phyloP scores from a whole-genome alignment of 2,329 filamentous ascomycete species.

The Emergomyces pasteurianus region DNA sequence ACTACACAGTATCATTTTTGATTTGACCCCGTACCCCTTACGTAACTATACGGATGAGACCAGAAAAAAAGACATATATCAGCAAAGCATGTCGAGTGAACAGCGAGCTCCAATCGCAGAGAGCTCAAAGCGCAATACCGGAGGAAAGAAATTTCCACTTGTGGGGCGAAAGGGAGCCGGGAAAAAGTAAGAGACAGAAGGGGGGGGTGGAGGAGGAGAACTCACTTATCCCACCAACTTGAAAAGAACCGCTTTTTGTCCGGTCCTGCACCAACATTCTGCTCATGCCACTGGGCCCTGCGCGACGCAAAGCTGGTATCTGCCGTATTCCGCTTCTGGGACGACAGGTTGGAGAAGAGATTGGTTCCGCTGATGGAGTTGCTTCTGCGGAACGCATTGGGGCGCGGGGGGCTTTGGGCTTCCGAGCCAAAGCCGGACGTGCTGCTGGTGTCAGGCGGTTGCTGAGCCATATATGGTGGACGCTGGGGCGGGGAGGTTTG shows the following conservation, averaged over 20 bases:
- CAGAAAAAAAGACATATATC: background rate
- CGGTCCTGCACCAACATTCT: slow-evolving; percentile 17
- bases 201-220: slow-evolving; percentile 3
- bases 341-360: slow-evolving; percentile 26
- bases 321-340: slow-evolving; percentile 32
- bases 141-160: too few relatives aligned
- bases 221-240: slow-evolving; percentile 29
- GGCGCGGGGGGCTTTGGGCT: background rate
- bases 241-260: slow-evolving; percentile 25
- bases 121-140: too few relatives aligned
- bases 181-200: background rate
- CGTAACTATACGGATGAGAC: background rate
- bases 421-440: background rate
- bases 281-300: slow-evolving; percentile 35
- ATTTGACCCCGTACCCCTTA: background rate
- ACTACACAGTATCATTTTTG: background rate
- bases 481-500: background rate
- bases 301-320: slow-evolving; percentile 27
- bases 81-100: background rate
- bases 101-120: background rate
- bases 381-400: background rate
- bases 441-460: background rate
- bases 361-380: slow-evolving; percentile 1
- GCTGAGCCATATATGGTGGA: background rate
- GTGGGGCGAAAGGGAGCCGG: too few relatives aligned